Base-by-base conservation (phyloP, 129 eudicot species). In the Escallonia herrerae region DNA sequence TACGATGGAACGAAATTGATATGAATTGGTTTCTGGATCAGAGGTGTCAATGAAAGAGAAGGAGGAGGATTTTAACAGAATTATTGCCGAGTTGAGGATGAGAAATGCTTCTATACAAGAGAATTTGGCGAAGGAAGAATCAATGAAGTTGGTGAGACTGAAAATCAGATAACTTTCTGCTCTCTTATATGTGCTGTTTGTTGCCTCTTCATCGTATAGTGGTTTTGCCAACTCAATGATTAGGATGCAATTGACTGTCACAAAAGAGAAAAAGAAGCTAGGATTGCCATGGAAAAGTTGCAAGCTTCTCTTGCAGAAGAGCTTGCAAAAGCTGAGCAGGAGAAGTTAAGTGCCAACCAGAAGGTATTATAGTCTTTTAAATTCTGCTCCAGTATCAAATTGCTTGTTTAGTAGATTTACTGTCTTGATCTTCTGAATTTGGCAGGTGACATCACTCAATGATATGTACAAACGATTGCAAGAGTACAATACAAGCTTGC, bases 401-500 rank as follows among this genome's bases (percentile, higher is more conserved):
- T 53, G 43, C 13, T 43, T 12, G 8, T 76, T 54, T 11, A 60
- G 59, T 67, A 40, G n/a, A 33, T 46, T 13, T n/a, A n/a, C 13
- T 55, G 57, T 37, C 49, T 73, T 14, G n/a, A 49, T 50, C 4
- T 70, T 53, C 48, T 8, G 14, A 51, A 40, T 47, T 52, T 57
- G 69, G 64, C 75, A 84, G 87, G 71, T 72, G 53, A 63, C 76
- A 53, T 70, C 80, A 10, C 80, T 75, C 40, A 79, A 84, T 52
- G 82, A 74, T 44, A 72, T 58, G 70, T 71, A 78, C 68, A 76
- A 79, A 80, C 80, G 84, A 64, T 56, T 84, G 71, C 87, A 84
- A 70, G 91, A 84, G 47, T 84, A 84, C 72, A 84, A 81, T 58
- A 78, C 81, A 41, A 76, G 91, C 60, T 70, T 84, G 74, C 91